These are phyloP conservation scores for Conoideocrella luteorostrata DNA, from an alignment of 2,329 filamentous ascomycete genomes.

Conservation along the genomic window DNA sequence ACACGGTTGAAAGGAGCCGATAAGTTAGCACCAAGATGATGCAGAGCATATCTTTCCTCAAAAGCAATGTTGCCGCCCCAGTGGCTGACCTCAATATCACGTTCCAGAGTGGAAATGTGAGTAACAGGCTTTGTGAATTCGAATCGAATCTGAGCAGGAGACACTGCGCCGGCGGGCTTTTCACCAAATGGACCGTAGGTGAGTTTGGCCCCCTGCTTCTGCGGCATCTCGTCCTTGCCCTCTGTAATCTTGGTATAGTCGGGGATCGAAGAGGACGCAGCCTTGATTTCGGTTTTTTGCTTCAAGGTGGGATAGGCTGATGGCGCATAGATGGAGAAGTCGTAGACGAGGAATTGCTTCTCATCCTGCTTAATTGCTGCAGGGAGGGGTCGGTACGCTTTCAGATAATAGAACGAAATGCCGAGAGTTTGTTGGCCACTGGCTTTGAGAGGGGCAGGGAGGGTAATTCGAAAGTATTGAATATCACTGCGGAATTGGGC, in stretches of 20 bases:
- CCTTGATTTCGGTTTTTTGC: slow-evolving; percentile 96
- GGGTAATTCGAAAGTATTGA: slow-evolving; percentile 78
- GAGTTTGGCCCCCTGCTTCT: slow-evolving; percentile 78
- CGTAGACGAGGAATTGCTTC: slow-evolving; percentile 78
- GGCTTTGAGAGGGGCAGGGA: slow-evolving; percentile 69
- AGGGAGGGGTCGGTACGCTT: slow-evolving; percentile 74
- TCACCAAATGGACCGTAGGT: slow-evolving; percentile 87
- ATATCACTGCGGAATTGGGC: slow-evolving; percentile 43
- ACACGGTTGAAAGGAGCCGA: slow-evolving; percentile 67
- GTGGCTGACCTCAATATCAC: slow-evolving; percentile 91
- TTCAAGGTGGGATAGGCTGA: slow-evolving; percentile 81
- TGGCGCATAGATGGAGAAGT: slow-evolving; percentile 77
- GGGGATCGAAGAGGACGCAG: slow-evolving; percentile 68
- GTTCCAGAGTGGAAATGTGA: slow-evolving; percentile 71
- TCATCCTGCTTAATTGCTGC: slow-evolving; percentile 76
- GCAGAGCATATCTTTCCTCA: slow-evolving; percentile 86
- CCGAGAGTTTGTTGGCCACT: slow-evolving; percentile 77
- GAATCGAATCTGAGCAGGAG: slow-evolving; percentile 75
- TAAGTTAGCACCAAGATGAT: slow-evolving; percentile 78
- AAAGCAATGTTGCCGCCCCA: slow-evolving; percentile 97
- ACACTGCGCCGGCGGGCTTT: slow-evolving; percentile 67
- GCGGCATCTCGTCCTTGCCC: slow-evolving; percentile 59
- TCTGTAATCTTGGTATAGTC: slow-evolving; percentile 72
- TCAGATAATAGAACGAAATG: slow-evolving; percentile 78
- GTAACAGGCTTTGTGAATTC: slow-evolving; percentile 91